A percentile compares a stretch with the other conserved stretches of the same genome.
Conservation (phyloP, 352 stramenopile genomes). For the Phytopythium cucurbitacearum region DNA sequence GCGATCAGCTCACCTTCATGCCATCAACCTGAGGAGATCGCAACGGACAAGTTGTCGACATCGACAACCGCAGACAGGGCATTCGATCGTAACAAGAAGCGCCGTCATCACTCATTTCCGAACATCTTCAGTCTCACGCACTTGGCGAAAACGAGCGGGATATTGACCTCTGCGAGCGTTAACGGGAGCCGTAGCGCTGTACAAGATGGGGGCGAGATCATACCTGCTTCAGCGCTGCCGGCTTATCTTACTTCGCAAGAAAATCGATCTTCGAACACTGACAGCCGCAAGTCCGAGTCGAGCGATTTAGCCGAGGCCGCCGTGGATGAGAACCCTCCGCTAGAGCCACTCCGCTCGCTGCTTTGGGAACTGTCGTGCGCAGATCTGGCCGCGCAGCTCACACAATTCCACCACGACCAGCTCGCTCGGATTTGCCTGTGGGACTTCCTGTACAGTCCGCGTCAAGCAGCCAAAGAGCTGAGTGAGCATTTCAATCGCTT, state of each 20-base stretch:
- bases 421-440: constrained; percentile 39
- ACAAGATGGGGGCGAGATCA: too few species aligned
- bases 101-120: constrained; percentile 65
- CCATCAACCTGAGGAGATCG: too few species aligned
- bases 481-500: constrained; percentile 65
- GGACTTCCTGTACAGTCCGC: constrained; percentile 51
- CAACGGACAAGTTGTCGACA: too few species aligned
- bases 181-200: too few species aligned
- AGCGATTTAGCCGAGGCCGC: neutral
- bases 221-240: too few species aligned
- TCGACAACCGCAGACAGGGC: too few species aligned
- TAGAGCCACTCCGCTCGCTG: constrained; percentile 35
- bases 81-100: constrained; percentile 16
- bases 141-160: constrained; percentile 13
- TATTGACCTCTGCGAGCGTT: constrained; percentile 6
- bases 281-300: too few species aligned
- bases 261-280: too few species aligned
- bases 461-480: constrained; percentile 40
- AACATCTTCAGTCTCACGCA: constrained; percentile 38
- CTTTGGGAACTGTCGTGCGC: constrained; percentile 48
- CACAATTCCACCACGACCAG: constrained; percentile 57
- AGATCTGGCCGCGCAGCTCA: constrained; percentile 61
- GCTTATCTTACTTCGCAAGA: too few species aligned
- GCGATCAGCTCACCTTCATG: constrained; percentile 3
- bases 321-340: neutral